A percentile compares a stretch with the other conserved stretches of the same genome.
These are phyloP conservation scores for Skeletonema menzelii DNA, from an alignment of 108 stramenopile species.

Conservation along the genomic window DNA sequence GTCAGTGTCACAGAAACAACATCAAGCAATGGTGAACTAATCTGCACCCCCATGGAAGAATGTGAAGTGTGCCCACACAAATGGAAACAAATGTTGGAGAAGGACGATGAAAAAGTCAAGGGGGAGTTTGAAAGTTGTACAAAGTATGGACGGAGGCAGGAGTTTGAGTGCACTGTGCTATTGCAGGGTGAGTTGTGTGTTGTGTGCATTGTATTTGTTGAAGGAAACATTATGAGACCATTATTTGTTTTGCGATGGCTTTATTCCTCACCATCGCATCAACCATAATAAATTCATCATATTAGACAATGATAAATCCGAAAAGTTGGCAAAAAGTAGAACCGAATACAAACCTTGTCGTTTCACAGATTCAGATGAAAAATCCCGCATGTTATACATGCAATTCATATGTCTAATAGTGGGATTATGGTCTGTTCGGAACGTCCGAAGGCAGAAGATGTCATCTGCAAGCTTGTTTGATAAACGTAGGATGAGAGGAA, in stretches of 20 bases:
- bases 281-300: neutral
- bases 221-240: neutral
- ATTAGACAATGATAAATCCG: constrained; percentile 18
- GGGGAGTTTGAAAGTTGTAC: constrained; percentile 35
- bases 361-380: constrained; percentile 37
- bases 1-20: neutral
- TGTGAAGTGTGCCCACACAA: constrained; percentile 25
- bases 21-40: neutral
- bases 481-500: constrained; percentile 23
- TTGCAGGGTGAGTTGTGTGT: constrained; percentile 24
- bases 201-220: too few relatives aligned
- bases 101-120: constrained; percentile 26
- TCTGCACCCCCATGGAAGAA: constrained; percentile 31
- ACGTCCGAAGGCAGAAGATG: constrained; percentile 26
- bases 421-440: constrained; percentile 34
- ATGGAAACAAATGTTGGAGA: constrained; percentile 22
- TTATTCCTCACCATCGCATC: neutral
- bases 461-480: constrained; percentile 44
- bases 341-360: constrained; percentile 37
- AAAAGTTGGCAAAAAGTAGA: constrained; percentile 20
- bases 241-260: too few relatives aligned
- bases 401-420: constrained; percentile 36
- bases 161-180: constrained; percentile 30
- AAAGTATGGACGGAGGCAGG: constrained; percentile 26
- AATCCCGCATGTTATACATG: constrained; percentile 37